Base-by-base conservation (phyloP, 2,329 filamentous ascomycete genomes). In the Fusarium anthophilum region DNA sequence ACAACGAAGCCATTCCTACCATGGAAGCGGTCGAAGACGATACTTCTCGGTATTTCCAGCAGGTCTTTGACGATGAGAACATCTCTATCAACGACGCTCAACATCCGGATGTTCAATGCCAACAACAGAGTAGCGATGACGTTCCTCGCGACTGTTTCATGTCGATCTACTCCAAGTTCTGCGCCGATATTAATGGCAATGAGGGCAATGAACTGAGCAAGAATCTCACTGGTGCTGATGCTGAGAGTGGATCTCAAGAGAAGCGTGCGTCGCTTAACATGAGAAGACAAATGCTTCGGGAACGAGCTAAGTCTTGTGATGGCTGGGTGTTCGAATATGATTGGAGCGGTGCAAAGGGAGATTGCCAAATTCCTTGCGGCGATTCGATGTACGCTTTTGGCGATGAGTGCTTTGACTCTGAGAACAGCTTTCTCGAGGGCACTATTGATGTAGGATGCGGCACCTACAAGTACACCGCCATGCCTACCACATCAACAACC, bases 361-460 rank as follows among this genome's bases (percentile, higher is more conserved):
- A 59, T 22, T 63, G 35, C 8, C 41, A 59, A 5, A 30, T 63
- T 5, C 53, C 60, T 1, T 63, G 53, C 3, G 53, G 41, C 18
- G 60, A 63, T 11, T 63, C 60, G 0, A 63, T 63, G 60, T 59
- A 63, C 18, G 60, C 60, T 28, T 63, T 63, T 13, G 35, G 60
- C 6, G 60, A 63, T 6, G 60, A 63, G 26, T 63, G 60, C 14
- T 47, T 63, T 39, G 53, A 63, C 41, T 59, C 53, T 13, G 60
- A 39, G 32, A 45, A 59, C 26, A 63, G 53, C 10, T 63, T 39
- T 26, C 60, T 63, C 2, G 51, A 63, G 32, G 60, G 60, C 1
- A 63, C 59, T 1, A 59, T 63, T 15, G 35, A 63, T 63, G 60
- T 63, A 8, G 60, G 60, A 13, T 63, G 60, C 20, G 60, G 53